Evolutionary conservation across 2,329 filamentous ascomycete genomes (phyloP).

Genomic region (Allantophomopsis lycopodina): DNA sequence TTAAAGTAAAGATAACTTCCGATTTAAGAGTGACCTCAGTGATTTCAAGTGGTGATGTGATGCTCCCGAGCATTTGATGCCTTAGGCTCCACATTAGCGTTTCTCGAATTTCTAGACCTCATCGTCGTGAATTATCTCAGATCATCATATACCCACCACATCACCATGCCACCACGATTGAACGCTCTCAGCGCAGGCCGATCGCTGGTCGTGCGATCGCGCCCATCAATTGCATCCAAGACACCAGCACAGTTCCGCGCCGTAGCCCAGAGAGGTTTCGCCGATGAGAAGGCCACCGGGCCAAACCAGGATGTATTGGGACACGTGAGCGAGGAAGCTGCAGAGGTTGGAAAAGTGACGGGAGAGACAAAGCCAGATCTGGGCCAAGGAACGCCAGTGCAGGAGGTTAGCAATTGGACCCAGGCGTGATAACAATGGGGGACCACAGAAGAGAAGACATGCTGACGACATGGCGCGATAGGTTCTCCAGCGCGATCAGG

Average conservation of each 20-base stretch:
- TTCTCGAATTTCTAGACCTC: no score
- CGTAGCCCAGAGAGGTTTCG: constrained; percentile 13
- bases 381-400: constrained; percentile 50
- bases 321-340: constrained; percentile 52
- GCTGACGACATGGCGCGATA: constrained; percentile 15
- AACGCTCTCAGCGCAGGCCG: constrained; percentile 30
- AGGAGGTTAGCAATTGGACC: constrained; percentile 36
- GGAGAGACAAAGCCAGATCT: constrained; percentile 45
- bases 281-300: constrained; percentile 19
- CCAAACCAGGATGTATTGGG: constrained; percentile 38
- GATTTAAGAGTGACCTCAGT: no score
- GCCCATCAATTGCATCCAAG: constrained; percentile 19
- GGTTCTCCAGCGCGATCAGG: constrained; percentile 50
- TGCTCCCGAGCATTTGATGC: no score
- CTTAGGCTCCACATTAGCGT: no score
- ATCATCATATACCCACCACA: no score
- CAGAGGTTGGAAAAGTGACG: constrained; percentile 41
- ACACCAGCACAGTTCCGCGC: constrained; percentile 11
- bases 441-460: background rate
- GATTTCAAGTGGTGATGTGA: no score
- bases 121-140: no score
- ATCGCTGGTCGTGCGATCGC: constrained; percentile 24
- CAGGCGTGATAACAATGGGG: no score
- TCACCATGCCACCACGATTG: constrained; percentile 39
- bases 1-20: no score